These are phyloP conservation scores for Ophiostoma triangulosporum DNA, from an alignment of 2,329 filamentous ascomycete genomes.

Conservation along the genomic window DNA sequence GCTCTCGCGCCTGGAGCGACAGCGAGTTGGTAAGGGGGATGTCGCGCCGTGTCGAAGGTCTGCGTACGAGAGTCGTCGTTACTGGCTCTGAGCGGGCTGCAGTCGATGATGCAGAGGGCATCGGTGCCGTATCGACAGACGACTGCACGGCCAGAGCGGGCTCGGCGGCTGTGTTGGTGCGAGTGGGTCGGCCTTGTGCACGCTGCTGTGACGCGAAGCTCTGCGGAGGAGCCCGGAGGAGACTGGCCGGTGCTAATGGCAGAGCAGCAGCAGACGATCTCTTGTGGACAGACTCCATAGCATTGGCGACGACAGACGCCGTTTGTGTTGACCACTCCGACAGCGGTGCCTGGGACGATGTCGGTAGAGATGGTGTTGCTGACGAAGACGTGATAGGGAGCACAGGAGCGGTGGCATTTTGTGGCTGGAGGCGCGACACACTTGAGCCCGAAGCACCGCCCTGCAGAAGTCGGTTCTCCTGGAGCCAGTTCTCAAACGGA, in stretches of 20 bases:
- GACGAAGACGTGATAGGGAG: background rate
- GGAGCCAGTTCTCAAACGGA: constrained; percentile 47
- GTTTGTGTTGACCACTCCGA: constrained; percentile 15
- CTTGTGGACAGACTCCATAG: constrained; percentile 16
- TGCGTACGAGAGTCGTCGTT: background rate
- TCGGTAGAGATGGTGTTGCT: background rate
- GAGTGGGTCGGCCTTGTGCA: constrained; percentile 35
- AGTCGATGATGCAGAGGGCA: background rate
- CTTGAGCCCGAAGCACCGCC: background rate
- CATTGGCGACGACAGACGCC: constrained; percentile 7
- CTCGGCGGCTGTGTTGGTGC: background rate
- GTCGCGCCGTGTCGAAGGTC: constrained; percentile 10
- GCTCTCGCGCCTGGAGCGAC: constrained; percentile 15
- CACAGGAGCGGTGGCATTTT: background rate
- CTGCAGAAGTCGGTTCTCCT: constrained; percentile 33
- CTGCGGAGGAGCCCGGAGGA: constrained; percentile 42
- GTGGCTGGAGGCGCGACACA: background rate
- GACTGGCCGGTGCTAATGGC: constrained; percentile 13
- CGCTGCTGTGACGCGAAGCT: constrained; percentile 55
- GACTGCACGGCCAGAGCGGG: background rate
- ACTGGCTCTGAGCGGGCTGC: background rate
- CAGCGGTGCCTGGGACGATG: constrained; percentile 4
- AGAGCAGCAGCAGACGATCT: constrained; percentile 21
- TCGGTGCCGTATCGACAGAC: background rate
- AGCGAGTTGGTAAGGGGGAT: constrained; percentile 10